Evolutionary conservation across 192 early-diverging fungal species (phyloP).

Genomic region (Coemansia sp.): DNA sequence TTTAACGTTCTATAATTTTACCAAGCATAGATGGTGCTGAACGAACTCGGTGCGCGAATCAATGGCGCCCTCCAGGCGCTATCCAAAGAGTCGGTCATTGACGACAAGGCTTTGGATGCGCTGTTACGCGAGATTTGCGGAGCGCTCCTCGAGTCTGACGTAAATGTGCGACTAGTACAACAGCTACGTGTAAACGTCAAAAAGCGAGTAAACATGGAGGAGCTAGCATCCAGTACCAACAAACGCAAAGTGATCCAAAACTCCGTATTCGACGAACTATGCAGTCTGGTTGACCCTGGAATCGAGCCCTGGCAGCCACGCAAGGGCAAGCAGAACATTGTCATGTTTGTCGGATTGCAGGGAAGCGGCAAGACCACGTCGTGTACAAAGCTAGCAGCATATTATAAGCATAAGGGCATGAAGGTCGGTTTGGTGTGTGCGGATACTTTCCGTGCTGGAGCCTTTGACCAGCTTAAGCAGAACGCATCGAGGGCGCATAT

Average conservation of each 20-base stretch:
- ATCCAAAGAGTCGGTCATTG: conserved; percentile 84
- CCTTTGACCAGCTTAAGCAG: conserved; percentile 98
- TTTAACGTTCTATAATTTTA: conserved; percentile 8
- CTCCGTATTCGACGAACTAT: conserved; percentile 91
- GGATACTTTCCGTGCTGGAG: conserved; percentile 98
- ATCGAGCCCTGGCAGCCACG: conserved; percentile 85
- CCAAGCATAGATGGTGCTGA: conserved; percentile 71
- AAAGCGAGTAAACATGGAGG: conserved; percentile 78
- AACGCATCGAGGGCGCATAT: conserved; percentile 98
- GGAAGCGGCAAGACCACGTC: conserved; percentile 96
- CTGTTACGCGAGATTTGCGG: conserved; percentile 84
- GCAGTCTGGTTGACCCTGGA: conserved; percentile 83
- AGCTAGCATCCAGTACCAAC: conserved; percentile 80
- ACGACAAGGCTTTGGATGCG: conserved; percentile 84
- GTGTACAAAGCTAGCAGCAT: conserved; percentile 92
- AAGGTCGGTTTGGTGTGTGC: conserved; percentile 92
- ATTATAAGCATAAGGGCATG: conserved; percentile 94
- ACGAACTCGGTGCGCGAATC: conserved; percentile 89
- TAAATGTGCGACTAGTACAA: conserved; percentile 87
- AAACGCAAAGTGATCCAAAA: conserved; percentile 88
- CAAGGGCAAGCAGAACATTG: conserved; percentile 82
- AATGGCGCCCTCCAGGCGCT: conserved; percentile 81
- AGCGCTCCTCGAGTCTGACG: conserved; percentile 90
- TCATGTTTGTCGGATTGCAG: conserved; percentile 98
- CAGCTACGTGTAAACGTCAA: conserved; percentile 87